Evolutionary conservation across 148 eudicot genomes (phyloP).

Genomic region (Heliosperma pusillum): DNA sequence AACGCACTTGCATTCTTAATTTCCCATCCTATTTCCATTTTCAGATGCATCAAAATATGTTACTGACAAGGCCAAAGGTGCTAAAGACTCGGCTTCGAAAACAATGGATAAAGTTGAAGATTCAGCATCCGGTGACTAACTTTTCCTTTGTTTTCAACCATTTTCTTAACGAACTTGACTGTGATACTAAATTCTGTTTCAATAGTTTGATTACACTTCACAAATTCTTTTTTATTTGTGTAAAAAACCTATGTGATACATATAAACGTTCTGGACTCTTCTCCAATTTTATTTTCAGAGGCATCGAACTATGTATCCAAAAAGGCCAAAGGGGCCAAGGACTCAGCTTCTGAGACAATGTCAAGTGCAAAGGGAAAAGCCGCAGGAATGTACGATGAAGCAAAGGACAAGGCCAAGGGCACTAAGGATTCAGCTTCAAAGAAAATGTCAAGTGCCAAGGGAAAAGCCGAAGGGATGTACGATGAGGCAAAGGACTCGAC

Average conservation of each 20-base stretch:
- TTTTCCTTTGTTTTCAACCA: too few species aligned
- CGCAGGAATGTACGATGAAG: not conserved
- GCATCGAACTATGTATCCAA: slow-evolving; percentile 8
- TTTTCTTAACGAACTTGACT: not conserved
- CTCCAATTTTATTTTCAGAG: not conserved
- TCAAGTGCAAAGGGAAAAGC: slow-evolving; percentile 20
- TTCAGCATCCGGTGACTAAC: slow-evolving; percentile 2
- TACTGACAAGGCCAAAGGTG: not conserved
- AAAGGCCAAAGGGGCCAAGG: slow-evolving; percentile 26
- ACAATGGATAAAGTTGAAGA: slow-evolving; percentile 9
- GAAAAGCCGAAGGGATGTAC: slow-evolving; percentile 33
- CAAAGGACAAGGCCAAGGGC: slow-evolving; percentile 18
- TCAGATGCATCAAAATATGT: slow-evolving; percentile 6
- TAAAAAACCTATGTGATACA: not conserved
- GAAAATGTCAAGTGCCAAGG: not conserved
- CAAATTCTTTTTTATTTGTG: too few species aligned
- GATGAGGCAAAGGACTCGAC: slow-evolving; percentile 32
- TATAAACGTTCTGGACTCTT: not conserved
- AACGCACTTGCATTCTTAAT: not conserved
- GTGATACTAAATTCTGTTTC: too few species aligned
- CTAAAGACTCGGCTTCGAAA: not conserved
- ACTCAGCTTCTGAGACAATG: slow-evolving; percentile 25
- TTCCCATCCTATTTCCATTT: not conserved
- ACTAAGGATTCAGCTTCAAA: slow-evolving; percentile 30
- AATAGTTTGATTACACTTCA: not conserved